Evolutionary conservation across 257 asterid species (phyloP).

Genomic region (Jacaranda copaia): DNA sequence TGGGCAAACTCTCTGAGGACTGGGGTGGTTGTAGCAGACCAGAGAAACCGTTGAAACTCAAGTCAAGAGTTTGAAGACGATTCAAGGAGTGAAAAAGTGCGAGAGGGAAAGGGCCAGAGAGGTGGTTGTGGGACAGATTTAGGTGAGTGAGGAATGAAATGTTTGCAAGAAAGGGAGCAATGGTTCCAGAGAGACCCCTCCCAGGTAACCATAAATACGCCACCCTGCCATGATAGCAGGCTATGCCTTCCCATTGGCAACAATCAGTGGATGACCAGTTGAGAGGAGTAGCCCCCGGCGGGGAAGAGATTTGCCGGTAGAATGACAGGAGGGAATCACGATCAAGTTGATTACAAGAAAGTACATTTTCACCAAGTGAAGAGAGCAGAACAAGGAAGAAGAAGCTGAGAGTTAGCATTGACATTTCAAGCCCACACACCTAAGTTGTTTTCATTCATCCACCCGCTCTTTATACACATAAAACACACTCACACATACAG

Average conservation of each 20-base stretch:
- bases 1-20: conserved; percentile 11
- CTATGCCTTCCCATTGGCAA: conserved; percentile 52
- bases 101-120: conserved; percentile 32
- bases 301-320: conserved; percentile 20
- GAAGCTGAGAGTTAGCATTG: not conserved
- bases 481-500: not conserved
- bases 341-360: conserved; percentile 33
- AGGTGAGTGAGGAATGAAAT: conserved; percentile 43
- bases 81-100: not conserved
- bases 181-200: conserved; percentile 16
- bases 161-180: conserved; percentile 31
- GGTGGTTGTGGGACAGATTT: conserved; percentile 45
- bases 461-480: not conserved
- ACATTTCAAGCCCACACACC: not conserved
- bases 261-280: conserved; percentile 46
- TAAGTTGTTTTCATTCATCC: not conserved
- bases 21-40: not conserved
- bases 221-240: conserved; percentile 36
- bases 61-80: conserved; percentile 4
- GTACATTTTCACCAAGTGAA: conserved; percentile 4
- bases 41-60: no score
- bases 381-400: not conserved
- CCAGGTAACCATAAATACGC: conserved; percentile 34
- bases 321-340: conserved; percentile 41
- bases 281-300: conserved; percentile 20